These are phyloP conservation scores for Dipodascus geniculatus DNA, from an alignment of 805 yeast genomes.

Conservation along the genomic window DNA sequence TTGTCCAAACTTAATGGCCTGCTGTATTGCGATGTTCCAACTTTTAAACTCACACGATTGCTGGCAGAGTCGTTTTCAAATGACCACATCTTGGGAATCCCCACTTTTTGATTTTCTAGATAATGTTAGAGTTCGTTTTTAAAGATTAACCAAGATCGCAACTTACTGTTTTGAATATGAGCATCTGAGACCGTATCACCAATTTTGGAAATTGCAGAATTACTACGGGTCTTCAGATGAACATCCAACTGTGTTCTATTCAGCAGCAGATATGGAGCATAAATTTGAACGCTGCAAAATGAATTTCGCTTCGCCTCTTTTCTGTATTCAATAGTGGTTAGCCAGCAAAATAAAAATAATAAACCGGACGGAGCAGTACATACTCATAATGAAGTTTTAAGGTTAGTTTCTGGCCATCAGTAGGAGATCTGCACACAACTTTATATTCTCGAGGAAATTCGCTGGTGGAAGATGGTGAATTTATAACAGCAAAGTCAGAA, in stretches of 20 bases:
- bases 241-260: slow-evolving; percentile 68
- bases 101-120: slow-evolving; percentile 22
- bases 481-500: slow-evolving; percentile 64
- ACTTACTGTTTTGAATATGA: too few relatives aligned
- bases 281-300: slow-evolving; percentile 47
- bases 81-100: slow-evolving; percentile 72
- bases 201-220: slow-evolving; percentile 34
- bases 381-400: slow-evolving; percentile 52
- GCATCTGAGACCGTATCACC: slow-evolving; percentile 4
- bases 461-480: slow-evolving; percentile 27
- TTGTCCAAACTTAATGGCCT: slow-evolving; percentile 75
- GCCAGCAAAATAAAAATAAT: too few relatives aligned
- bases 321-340: background rate
- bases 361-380: too few relatives aligned
- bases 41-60: slow-evolving; percentile 53
- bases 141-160: too few relatives aligned
- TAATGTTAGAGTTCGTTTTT: slow-evolving; percentile 7
- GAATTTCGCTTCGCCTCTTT: background rate
- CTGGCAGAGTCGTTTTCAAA: slow-evolving; percentile 51
- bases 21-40: slow-evolving; percentile 65
- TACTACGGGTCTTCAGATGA: slow-evolving; percentile 41
- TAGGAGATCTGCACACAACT: slow-evolving; percentile 37
- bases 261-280: slow-evolving; percentile 72
- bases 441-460: slow-evolving; percentile 45
- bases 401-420: slow-evolving; percentile 56